phyloP scores from a whole-genome alignment of 257 asterid species.

The Mentha longifolia region DNA sequence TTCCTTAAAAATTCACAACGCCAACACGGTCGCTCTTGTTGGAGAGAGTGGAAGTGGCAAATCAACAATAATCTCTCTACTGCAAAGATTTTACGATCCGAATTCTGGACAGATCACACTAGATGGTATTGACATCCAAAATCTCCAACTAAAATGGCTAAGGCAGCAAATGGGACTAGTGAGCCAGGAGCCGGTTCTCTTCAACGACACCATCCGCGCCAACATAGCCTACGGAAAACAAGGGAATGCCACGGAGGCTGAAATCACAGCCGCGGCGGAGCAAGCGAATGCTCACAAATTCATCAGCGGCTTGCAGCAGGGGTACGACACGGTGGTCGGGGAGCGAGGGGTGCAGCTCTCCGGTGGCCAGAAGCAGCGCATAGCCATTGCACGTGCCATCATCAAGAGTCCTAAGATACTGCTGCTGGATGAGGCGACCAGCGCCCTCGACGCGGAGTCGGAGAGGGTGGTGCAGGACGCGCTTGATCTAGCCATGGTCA shows the following conservation, averaged over 20 bases:
- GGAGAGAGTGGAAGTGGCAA: slow-evolving; percentile 94
- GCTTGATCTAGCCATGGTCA: not conserved
- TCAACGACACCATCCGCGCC: not conserved
- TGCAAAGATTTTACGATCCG: not conserved
- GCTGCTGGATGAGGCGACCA: not conserved
- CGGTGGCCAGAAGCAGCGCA: not conserved
- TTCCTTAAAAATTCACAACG: slow-evolving; percentile 51
- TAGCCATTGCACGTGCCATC: not conserved
- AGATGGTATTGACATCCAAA: not conserved
- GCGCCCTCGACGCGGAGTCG: not conserved
- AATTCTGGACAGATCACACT: not conserved
- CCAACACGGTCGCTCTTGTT: slow-evolving; percentile 78
- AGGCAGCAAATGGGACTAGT: not conserved
- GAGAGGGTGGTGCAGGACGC: not conserved
- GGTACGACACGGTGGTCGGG: not conserved
- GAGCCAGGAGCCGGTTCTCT: not conserved
- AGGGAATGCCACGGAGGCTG: not conserved
- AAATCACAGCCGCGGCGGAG: not conserved
- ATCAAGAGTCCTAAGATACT: not conserved
- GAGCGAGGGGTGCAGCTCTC: not conserved
- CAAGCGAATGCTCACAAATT: not conserved
- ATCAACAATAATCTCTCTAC: slow-evolving; percentile 51
- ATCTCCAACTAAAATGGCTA: not conserved
- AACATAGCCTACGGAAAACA: not conserved
- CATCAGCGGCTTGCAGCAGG: not conserved